Conservation (phyloP, 768 basidiomycete genomes). For the Tricholoma bakamatsutake region DNA sequence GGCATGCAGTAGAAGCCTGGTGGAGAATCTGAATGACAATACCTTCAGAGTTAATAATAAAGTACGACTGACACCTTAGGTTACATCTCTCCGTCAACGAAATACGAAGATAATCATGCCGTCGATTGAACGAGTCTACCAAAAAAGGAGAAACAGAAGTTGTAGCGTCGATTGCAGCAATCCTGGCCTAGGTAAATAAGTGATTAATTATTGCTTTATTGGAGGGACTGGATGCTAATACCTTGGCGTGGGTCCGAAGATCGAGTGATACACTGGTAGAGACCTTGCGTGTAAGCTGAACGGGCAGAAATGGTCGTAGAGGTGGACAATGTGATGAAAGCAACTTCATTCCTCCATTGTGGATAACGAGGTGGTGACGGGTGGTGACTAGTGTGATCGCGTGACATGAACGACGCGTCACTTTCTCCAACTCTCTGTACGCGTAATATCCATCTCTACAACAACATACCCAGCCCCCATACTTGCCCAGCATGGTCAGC, state of each 20-base stretch:
- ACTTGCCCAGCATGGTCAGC: slow-evolving; percentile 35
- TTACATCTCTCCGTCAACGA: slow-evolving; percentile 86
- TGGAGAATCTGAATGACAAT: slow-evolving; percentile 3
- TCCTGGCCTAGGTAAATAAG: slow-evolving; percentile 40
- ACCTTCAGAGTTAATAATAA: neutral
- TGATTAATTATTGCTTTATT: neutral
- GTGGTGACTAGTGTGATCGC: slow-evolving; percentile 16
- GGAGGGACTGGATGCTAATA: neutral
- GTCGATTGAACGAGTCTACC: slow-evolving; percentile 60
- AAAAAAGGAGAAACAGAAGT: slow-evolving; percentile 46
- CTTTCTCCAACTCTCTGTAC: slow-evolving; percentile 20
- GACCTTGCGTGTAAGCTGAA: neutral
- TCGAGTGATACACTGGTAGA: slow-evolving; percentile 1
- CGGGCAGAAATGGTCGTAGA: neutral
- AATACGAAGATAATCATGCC: slow-evolving; percentile 85
- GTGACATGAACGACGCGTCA: slow-evolving; percentile 40
- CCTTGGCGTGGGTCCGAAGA: slow-evolving; percentile 16
- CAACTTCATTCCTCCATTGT: neutral
- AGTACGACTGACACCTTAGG: slow-evolving; percentile 55
- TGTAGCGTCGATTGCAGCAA: slow-evolving; percentile 46
- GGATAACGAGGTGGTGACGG: too few relatives aligned
- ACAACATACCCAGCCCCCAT: slow-evolving; percentile 12
- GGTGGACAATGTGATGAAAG: neutral
- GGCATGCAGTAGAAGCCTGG: slow-evolving; percentile 93
- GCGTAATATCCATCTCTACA: slow-evolving; percentile 19